Base-by-base conservation (phyloP, 148 eudicot genomes). In the Cornus kousa region DNA sequence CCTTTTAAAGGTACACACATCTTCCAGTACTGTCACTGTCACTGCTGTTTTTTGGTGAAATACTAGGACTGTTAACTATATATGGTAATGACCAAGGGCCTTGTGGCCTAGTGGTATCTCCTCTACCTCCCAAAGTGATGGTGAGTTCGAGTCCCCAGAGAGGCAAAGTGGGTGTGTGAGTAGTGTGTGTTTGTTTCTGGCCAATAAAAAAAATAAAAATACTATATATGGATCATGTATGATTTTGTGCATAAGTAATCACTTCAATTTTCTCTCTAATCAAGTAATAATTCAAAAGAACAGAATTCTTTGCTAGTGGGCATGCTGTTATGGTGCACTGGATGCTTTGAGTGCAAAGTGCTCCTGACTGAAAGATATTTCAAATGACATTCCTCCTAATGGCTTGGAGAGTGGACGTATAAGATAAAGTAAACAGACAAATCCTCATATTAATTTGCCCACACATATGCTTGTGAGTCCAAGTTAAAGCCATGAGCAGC, bases 1-100 rank as follows among this genome's bases (percentile, higher is more conserved):
- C 77, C 82, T 83, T 74, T 87, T 23, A 85, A 82, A 87, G 96
- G 96, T 89, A 84, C 22, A 65, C 48, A 17, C 72, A 24, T 43
- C 69, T 73, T 71, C 67, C 20, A 74, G 55, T 32, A 48, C 23
- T 5, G 46, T 46, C n/a, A 4, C 7, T 62, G 8, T 62, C 35
- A 24, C 23, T 77, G 13, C 19, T 3, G 39, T 53, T 81, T 20
- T 78, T 39, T 20, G 43, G 20, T 43, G 59, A 48, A 67, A 50
- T 11, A 1, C 11, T 28, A 28, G 28, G 28, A 28, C 28, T 28
- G 28, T 28, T 28, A 28, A 28, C 28, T 28, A 28, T 28, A 28
- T 28, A 28, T 28, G 28, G 28, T 28, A 28, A 28, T 28, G 28
- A 28, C 28, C 28, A 28, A 28, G 28, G 28, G 28, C 28, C 28